Percentiles rank a stretch among this genome's conserved stretches.
These are phyloP conservation scores for Stenogyne calaminthoides DNA, from an alignment of 305 asterid species.

Conservation along the genomic window DNA sequence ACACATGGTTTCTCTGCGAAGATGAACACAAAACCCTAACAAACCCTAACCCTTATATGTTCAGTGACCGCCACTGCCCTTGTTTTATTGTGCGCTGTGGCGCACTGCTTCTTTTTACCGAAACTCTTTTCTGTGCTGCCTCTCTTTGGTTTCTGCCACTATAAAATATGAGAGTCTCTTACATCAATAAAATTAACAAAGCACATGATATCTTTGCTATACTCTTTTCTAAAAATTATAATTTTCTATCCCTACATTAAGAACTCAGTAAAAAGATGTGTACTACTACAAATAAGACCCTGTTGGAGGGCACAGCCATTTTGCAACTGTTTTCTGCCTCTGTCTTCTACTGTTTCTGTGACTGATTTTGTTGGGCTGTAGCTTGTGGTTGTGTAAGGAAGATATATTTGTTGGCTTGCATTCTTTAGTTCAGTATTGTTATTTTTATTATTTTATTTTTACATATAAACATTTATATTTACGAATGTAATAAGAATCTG, in stretches of 20 bases:
- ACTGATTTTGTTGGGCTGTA: not conserved
- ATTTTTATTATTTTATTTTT: not conserved
- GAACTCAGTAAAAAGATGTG: not conserved
- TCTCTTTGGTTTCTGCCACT: not conserved
- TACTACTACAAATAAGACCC: not conserved
- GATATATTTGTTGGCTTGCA: not conserved
- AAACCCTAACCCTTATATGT: not conserved
- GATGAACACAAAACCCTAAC: not conserved
- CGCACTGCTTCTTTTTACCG: not conserved
- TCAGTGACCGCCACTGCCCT: not conserved
- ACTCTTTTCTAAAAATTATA: not conserved
- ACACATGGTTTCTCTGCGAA: not conserved
- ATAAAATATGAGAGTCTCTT: not conserved
- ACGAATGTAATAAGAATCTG: not conserved
- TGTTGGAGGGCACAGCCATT: not conserved
- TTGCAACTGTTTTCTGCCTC: not conserved
- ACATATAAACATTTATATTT: not conserved
- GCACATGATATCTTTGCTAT: not conserved
- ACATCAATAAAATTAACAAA: not conserved
- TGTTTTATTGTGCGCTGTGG: not conserved
- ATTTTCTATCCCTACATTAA: not conserved
- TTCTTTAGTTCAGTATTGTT: not conserved
- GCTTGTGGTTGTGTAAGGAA: not conserved
- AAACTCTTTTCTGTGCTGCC: not conserved
- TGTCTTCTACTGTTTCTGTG: not conserved